Base-by-base conservation (phyloP, 441 rosid genomes). In the Aquilaria agallochum region DNA sequence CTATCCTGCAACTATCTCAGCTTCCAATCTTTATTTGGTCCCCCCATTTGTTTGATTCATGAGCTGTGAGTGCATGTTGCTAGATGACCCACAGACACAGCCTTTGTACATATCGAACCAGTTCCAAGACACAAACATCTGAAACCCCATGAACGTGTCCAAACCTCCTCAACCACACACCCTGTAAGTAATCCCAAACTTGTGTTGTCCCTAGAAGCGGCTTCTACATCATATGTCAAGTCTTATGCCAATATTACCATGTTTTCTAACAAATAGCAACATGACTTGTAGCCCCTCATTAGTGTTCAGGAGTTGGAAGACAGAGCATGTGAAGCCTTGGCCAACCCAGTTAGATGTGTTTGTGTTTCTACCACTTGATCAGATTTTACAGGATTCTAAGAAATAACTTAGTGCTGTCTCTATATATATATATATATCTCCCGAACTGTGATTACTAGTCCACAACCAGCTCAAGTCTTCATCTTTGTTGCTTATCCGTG, bases 241-340 rank as follows among this genome's bases (percentile, higher is more conserved):
- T 20, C 20, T 20, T 20, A 20, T 20, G 0, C 20, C 20, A 20
- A 20, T 20, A 20, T 20, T 20, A 20, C 20, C 20, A 20, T 20
- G 20, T 20, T 20, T 20, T 20, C 63, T 55, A 55, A 13, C 36
- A 50, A 36, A 53, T 50, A 30, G 32, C 57, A 56, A 1, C 9
- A 10, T n/a, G 14, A n/a, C 2, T 48, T 31, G 34, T 56, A 44
- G 11, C 10, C 31, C 40, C 8, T 52, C n/a, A 27, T 32, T 44
- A 46, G 31, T 55, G 9, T 30, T 55, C 0, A 52, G 15, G 31
- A 54, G 44, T 64, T 61, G 27, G 50, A 64, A 50, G 73, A 64
- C 72, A 77, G 54, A 10, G 10, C 78, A 73, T 60, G 72, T 64
- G 71, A 60, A 20, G 20, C 20, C 20, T 20, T 20, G 20, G 20